Conservation (phyloP, 129 eudicot genomes). For the Escallonia herrerae region DNA sequence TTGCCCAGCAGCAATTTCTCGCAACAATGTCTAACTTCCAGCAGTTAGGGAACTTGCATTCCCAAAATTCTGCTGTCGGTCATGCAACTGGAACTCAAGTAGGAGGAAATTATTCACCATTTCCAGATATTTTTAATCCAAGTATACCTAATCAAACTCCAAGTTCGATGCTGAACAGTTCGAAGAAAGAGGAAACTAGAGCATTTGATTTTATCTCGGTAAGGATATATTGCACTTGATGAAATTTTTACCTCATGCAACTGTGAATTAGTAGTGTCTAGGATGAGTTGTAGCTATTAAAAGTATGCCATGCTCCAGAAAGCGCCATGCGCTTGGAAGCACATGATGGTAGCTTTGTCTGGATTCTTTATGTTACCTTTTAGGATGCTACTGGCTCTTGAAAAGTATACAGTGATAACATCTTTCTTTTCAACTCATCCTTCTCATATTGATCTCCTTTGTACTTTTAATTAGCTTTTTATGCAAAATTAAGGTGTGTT, state of each 20-base stretch:
- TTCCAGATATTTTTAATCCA: constrained; percentile 88
- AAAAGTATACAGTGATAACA: too few relatives aligned
- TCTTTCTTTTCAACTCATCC: too few relatives aligned
- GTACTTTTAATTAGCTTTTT: too few relatives aligned
- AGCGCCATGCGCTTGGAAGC: too few relatives aligned
- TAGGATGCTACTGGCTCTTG: constrained; percentile 7
- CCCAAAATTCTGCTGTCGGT: constrained; percentile 30
- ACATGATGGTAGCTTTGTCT: too few relatives aligned
- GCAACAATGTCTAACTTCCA: constrained; percentile 78
- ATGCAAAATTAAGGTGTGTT: too few relatives aligned
- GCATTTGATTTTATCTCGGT: constrained; percentile 98
- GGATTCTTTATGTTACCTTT: background rate
- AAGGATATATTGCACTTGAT: constrained; percentile 16
- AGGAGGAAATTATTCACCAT: constrained; percentile 45
- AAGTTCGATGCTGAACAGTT: constrained; percentile 48
- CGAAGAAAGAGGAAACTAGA: constrained; percentile 82
- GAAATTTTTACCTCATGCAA: too few relatives aligned
- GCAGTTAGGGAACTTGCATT: constrained; percentile 57
- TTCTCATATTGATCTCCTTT: too few relatives aligned
- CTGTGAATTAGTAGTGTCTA: too few relatives aligned
- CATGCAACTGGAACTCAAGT: constrained; percentile 41
- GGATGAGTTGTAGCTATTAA: too few relatives aligned
- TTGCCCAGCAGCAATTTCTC: constrained; percentile 80
- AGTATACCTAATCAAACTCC: constrained; percentile 48
- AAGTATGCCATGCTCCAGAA: too few relatives aligned